Evolutionary conservation across 805 yeast species (phyloP), one percentile per base, ranked within the genome.

Genomic region (Komagataella kurtzmanii): DNA sequence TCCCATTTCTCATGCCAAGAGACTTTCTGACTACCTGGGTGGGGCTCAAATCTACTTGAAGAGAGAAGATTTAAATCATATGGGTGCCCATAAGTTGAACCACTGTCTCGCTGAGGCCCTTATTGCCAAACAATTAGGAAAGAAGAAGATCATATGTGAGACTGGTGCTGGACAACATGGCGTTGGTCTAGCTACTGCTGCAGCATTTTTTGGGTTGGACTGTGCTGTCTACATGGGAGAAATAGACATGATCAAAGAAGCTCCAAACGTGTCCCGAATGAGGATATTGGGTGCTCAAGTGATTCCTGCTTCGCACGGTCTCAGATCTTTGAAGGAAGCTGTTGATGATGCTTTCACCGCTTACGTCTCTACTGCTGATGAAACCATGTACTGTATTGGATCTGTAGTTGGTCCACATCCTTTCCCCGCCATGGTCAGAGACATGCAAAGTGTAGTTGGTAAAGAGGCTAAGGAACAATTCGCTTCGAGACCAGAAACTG

Each of bases 101-200:
- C 74, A 72, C 54, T 76, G 76, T 17, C 58, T 73, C 17, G 77
- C 75, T 12, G 76, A 73, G 57, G 66, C 68, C 6, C 59, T 72
- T 12, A 58, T 72, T 45, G 77, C 77, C 24, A 66, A 64, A 55
- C 63, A 75, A 49, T 59, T 72, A 53, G 77, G 77, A 44, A 72
- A 72, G 64, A 70, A 64, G 21, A 64, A 63, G 51, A 67, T 72
- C 44, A 71, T 72, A 54, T 77, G 77, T 49, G 77, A 72, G 57
- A 73, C 77, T 19, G 77, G 77, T 51, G 77, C 77, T 17, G 77
- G 77, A 17, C 77, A 72, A 65, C 77, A 72, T 58, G 77, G 77
- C 52, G 77, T 72, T 24, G 77, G 77, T 24, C 71, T 77, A 21
- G 77, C 77, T n/a, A 72, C 76, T 21, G 73, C 67, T 3, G 73